phyloP scores from a whole-genome alignment of 2,329 filamentous ascomycete genomes.

The Sphaceloma murrayae region DNA sequence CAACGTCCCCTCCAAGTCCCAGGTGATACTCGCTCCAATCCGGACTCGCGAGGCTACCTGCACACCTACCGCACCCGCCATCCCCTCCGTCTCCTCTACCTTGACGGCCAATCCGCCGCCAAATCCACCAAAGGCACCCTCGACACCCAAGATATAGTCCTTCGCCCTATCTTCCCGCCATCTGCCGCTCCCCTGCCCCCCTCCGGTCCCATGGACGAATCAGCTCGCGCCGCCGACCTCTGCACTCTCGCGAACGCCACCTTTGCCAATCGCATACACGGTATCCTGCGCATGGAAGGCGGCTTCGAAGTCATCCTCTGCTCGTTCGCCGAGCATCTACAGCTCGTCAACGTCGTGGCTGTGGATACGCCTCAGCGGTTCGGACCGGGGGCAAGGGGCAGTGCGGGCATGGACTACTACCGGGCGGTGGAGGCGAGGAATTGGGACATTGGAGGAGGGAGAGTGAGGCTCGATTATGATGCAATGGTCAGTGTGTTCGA shows the following conservation, averaged over 20 bases:
- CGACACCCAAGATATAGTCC: conserved; percentile 55
- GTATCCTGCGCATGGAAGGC: conserved; percentile 56
- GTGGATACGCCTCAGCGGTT: conserved; percentile 18
- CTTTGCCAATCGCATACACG: conserved; percentile 49
- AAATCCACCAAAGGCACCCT: conserved; percentile 58
- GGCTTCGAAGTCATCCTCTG: conserved; percentile 65
- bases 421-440: conserved; percentile 36
- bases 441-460: conserved; percentile 35
- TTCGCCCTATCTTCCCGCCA: conserved; percentile 32
- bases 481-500: conserved; percentile 41
- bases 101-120: conserved; percentile 61
- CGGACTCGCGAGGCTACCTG: too few species aligned
- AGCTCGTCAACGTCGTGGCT: conserved; percentile 29
- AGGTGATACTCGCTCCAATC: too few species aligned
- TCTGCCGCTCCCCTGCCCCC: conserved; percentile 9
- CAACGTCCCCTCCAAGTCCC: not conserved
- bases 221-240: conserved; percentile 43
- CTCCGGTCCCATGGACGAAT: conserved; percentile 36
- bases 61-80: conserved; percentile 55
- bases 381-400: conserved; percentile 16
- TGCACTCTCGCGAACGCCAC: conserved; percentile 45
- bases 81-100: conserved; percentile 52
- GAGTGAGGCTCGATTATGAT: conserved; percentile 41
- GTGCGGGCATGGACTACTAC: conserved; percentile 27
- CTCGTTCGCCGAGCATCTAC: conserved; percentile 43